These are phyloP conservation scores for Hymenoscyphus linearis DNA, from an alignment of 2,329 filamentous ascomycete species.

Conservation along the genomic window DNA sequence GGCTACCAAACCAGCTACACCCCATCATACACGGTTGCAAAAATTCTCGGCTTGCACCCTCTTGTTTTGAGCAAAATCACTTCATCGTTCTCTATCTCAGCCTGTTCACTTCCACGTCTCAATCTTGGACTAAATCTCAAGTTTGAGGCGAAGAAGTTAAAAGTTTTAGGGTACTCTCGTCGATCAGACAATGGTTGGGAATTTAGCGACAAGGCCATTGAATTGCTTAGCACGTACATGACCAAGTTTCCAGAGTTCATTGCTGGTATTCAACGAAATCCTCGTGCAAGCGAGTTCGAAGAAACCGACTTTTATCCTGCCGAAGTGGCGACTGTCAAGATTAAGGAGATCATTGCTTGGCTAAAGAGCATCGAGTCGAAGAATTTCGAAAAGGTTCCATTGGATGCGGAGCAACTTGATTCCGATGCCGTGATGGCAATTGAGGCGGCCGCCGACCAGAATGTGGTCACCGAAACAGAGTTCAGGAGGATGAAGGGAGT, in stretches of 20 bases:
- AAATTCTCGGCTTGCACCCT: constrained; percentile 73
- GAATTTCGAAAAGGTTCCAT: constrained; percentile 89
- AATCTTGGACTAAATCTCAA: constrained; percentile 95
- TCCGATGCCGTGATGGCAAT: constrained; percentile 81
- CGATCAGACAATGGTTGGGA: constrained; percentile 88
- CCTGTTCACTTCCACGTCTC: constrained; percentile 69
- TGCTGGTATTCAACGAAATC: constrained; percentile 77
- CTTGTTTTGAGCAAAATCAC: constrained; percentile 93
- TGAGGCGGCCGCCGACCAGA: constrained; percentile 66
- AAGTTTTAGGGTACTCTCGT: constrained; percentile 91
- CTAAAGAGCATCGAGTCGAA: constrained; percentile 87
- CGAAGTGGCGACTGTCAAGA: constrained; percentile 65
- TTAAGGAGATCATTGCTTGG: constrained; percentile 94
- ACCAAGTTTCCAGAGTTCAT: constrained; percentile 93
- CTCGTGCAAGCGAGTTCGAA: constrained; percentile 75
- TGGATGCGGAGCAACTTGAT: constrained; percentile 94
- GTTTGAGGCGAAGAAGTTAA: constrained; percentile 91
- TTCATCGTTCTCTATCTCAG: constrained; percentile 81
- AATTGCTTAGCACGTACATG: constrained; percentile 84
- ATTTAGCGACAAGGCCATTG: constrained; percentile 79
- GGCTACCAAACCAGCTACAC: constrained; percentile 70
- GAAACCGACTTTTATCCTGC: constrained; percentile 83
- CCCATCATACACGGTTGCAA: constrained; percentile 85
- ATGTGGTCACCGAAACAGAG: constrained; percentile 48
- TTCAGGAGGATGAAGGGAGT: constrained; percentile 72